A percentile compares a stretch with the other conserved stretches of the same genome.
Conservation (phyloP, 257 asterid species). For the Lantana camara region DNA sequence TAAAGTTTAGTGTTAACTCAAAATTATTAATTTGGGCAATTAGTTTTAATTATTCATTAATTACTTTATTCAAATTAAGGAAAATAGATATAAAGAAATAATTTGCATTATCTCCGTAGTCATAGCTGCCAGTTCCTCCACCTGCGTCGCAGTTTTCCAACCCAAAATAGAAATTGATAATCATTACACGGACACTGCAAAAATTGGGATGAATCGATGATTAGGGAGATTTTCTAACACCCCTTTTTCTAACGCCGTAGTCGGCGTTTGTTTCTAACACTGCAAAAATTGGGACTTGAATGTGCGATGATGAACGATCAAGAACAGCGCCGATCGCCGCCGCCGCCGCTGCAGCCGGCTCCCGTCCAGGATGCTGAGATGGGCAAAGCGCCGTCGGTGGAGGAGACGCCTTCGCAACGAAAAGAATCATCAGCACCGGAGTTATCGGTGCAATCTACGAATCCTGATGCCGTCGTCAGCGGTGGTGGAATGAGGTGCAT, state of each 20-base stretch:
- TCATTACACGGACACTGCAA: not conserved
- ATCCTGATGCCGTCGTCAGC: constrained; percentile 48
- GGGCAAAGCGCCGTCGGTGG: constrained; percentile 27
- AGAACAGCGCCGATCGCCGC: constrained; percentile 18
- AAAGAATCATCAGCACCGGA: constrained; percentile 16
- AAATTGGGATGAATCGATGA: constrained; percentile 17
- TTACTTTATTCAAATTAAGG: too few species aligned
- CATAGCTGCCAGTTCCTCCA: constrained; percentile 20
- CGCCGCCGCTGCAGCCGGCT: not conserved
- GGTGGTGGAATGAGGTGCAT: constrained; percentile 70
- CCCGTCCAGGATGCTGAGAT: constrained; percentile 1
- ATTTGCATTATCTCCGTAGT: constrained; percentile 31
- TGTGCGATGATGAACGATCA: constrained; percentile 29
- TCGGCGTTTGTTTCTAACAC: too few species aligned
- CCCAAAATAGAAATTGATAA: constrained; percentile 12
- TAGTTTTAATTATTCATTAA: too few species aligned
- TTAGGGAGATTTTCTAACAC: constrained; percentile 1
- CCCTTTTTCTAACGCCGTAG: not conserved
- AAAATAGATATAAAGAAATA: not conserved
- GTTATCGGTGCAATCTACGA: constrained; percentile 38
- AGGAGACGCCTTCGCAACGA: constrained; percentile 15
- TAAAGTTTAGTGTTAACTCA: too few species aligned
- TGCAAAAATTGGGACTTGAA: constrained; percentile 20
- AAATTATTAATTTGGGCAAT: too few species aligned
- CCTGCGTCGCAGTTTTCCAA: constrained; percentile 22